These are phyloP conservation scores for Mycena crocata DNA, from an alignment of 768 basidiomycete genomes.

Conservation along the genomic window DNA sequence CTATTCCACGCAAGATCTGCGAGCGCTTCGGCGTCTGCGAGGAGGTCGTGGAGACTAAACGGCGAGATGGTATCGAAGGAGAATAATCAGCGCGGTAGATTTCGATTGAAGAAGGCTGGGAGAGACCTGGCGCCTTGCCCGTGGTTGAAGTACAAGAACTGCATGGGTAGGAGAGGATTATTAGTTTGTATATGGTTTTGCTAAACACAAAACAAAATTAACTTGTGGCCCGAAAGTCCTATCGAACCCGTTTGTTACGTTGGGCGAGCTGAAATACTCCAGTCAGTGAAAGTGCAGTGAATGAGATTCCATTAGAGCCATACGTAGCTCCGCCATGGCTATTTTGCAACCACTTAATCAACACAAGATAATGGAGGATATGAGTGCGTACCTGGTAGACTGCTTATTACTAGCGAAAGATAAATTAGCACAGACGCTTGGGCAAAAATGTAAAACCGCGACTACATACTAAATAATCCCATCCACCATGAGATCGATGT, in stretches of 20 bases:
- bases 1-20: constrained; percentile 42
- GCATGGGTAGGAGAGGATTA: not conserved
- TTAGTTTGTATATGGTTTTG: too few species aligned
- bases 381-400: constrained; percentile 20
- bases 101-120: too few species aligned
- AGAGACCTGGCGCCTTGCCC: constrained; percentile 16
- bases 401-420: constrained; percentile 22
- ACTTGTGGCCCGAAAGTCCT: constrained; percentile 42
- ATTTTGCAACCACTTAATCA: not conserved
- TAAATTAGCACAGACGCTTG: not conserved
- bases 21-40: constrained; percentile 37
- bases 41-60: constrained; percentile 28
- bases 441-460: not conserved
- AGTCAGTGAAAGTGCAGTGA: too few species aligned
- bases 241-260: constrained; percentile 43
- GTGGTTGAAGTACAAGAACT: constrained; percentile 37
- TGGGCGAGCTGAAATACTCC: constrained; percentile 28
- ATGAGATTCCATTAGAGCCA: too few species aligned
- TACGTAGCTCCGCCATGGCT: constrained; percentile 35
- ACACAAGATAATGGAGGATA: not conserved
- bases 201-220: not conserved
- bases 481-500: constrained; percentile 25
- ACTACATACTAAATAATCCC: constrained; percentile 18
- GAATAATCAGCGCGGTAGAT: too few species aligned
- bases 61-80: too few species aligned